phyloP scores from a whole-genome alignment of 345 rosid species.

The Salix purpurea region DNA sequence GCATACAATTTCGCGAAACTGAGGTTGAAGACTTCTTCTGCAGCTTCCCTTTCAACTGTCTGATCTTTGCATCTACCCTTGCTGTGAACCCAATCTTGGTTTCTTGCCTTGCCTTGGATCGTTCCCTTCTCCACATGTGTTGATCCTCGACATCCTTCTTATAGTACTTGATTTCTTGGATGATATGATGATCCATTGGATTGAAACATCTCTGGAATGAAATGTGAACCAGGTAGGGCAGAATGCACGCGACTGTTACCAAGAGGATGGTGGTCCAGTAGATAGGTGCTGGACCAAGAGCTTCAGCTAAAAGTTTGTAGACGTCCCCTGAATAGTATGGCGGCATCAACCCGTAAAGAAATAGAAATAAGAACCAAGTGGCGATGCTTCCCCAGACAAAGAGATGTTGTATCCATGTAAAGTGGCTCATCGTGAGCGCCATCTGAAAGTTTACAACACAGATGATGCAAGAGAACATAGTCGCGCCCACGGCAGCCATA shows the following conservation, averaged over 20 bases:
- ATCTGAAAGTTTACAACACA: constrained; percentile 90
- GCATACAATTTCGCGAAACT: constrained; percentile 23
- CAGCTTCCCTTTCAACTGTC: constrained; percentile 62
- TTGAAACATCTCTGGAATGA: constrained; percentile 70
- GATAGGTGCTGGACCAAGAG: constrained; percentile 74
- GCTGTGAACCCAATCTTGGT: constrained; percentile 96
- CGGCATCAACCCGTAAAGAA: constrained; percentile 59
- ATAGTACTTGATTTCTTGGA: constrained; percentile 88
- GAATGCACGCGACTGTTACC: constrained; percentile 57
- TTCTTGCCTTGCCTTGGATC: constrained; percentile 81
- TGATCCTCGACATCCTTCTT: constrained; percentile 71
- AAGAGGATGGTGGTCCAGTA: constrained; percentile 71
- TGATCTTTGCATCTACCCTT: constrained; percentile 89
- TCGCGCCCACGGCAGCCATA: constrained; percentile 78
- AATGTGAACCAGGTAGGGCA: constrained; percentile 61
- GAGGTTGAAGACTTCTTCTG: constrained; percentile 54
- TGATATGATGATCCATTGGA: constrained; percentile 92
- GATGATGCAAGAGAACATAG: constrained; percentile 92
- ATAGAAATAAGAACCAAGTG: constrained; percentile 75
- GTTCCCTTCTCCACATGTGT: constrained; percentile 79
- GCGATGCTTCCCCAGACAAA: constrained; percentile 83
- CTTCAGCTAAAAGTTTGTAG: constrained; percentile 63
- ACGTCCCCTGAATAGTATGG: constrained; percentile 57
- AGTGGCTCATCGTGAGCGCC: constrained; percentile 85
- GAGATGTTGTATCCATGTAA: constrained; percentile 94